phyloP scores from a whole-genome alignment of 331 rosid species.

The Arachis monticola region DNA sequence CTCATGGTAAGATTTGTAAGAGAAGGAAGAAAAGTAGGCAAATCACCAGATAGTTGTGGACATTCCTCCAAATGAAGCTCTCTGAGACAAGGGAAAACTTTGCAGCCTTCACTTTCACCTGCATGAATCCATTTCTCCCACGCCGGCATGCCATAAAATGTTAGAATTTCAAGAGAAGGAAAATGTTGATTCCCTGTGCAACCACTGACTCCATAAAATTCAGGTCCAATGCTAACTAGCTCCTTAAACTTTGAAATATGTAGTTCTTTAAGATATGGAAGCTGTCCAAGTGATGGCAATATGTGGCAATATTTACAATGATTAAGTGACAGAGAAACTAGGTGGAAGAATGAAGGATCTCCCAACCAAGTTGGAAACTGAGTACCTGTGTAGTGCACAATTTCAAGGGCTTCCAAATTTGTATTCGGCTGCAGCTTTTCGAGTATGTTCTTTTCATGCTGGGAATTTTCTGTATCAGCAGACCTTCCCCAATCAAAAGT shows the following conservation, averaged over 20 bases:
- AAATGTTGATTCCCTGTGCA: background rate
- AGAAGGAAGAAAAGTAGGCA: slow-evolving; percentile 14
- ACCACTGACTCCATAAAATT: slow-evolving; percentile 10
- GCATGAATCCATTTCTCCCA: slow-evolving; percentile 30
- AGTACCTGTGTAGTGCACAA: background rate
- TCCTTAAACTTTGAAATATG: background rate
- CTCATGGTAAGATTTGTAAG: background rate
- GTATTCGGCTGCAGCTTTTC: slow-evolving; percentile 15
- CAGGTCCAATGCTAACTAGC: slow-evolving; percentile 6
- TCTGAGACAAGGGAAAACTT: background rate
- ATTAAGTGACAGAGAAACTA: background rate
- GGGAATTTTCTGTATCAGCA: background rate
- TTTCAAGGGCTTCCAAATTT: background rate
- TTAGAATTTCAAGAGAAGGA: slow-evolving; percentile 9
- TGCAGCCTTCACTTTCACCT: background rate
- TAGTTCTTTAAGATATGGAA: slow-evolving; percentile 8
- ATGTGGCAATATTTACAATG: slow-evolving; percentile 1
- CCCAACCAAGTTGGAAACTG: background rate
- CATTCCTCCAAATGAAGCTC: background rate
- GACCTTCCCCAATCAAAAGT: background rate
- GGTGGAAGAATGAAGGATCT: background rate
- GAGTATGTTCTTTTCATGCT: slow-evolving; percentile 4
- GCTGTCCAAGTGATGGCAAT: slow-evolving; percentile 33
- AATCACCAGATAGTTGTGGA: background rate
- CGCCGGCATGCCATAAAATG: background rate